Evolutionary conservation across 164 flowering plant genomes (phyloP), one percentile per base, ranked within the genome.

Genomic region (Euptelea pleiosperma): DNA sequence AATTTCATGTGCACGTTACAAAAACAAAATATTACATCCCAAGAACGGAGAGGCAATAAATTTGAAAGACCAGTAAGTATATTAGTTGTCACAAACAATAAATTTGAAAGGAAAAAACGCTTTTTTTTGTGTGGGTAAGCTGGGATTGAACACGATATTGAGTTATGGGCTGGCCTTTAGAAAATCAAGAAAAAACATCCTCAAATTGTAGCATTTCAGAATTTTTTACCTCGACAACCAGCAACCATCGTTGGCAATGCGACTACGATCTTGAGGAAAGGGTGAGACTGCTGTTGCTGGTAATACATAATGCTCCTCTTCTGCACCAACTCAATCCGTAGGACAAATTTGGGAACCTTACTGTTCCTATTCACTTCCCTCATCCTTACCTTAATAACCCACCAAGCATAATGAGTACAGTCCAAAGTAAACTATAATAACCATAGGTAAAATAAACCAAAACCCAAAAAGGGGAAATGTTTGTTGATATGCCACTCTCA

Each of bases 191-290:
- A n/a, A n/a, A n/a, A n/a, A n/a, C n/a, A n/a, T n/a, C n/a, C n/a
- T n/a, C 46, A n/a, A 19, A 19, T 22, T 45, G 12, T 19, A 8
- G 29, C n/a, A 19, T 53, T 37, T 3, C 2, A 44, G n/a, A 28
- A n/a, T 22, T 31, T 26, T 45, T 66, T 77, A 88, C 99, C 93
- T 52, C 97, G 89, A 61, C 99, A 94, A 56, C 77, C 81, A 22
- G 97, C 63, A 42, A 94, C 99, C 96, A 94, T 86, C 54, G 96
- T 85, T 16, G 97, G 97, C 75, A 91, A 61, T 46, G 95, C 89
- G 67, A 94, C 96, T 3, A 88, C 87, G 73, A 94, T 82, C 80
- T 91, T 94, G 18, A 91, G 93, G 64, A 93, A 94, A n/a, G 89
- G 79, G 30, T 88, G 89, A 65, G 81, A 81, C 36, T 55, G 58